These are phyloP conservation scores for Malus sylvestris DNA, from an alignment of 306 rosid species.

Conservation along the genomic window DNA sequence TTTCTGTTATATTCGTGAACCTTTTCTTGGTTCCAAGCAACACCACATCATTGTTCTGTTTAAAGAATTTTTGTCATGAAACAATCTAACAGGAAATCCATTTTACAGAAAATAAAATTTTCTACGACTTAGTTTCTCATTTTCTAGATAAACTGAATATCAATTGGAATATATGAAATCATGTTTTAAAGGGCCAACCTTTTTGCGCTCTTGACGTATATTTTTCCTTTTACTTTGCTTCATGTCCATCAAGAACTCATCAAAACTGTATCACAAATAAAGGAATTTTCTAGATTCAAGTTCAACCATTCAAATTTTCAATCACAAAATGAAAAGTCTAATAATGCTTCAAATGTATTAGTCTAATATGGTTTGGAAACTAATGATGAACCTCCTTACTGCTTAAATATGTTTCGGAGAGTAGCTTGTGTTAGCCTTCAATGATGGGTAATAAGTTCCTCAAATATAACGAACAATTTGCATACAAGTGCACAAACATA, in stretches of 20 bases:
- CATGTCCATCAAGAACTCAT: conserved; percentile 93
- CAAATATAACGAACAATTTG: background rate
- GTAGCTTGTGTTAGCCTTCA: background rate
- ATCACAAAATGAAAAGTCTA: background rate
- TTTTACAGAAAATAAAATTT: background rate
- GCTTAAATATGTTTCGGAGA: background rate
- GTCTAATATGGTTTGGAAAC: background rate
- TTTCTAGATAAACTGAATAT: background rate
- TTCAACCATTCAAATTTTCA: background rate
- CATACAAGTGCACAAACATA: background rate
- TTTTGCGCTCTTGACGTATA: conserved; percentile 93
- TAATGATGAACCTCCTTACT: background rate
- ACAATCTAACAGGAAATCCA: conserved; percentile 2
- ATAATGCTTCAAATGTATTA: background rate
- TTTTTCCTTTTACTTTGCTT: conserved; percentile 92
- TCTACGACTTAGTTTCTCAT: background rate
- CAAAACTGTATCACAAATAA: conserved; percentile 50
- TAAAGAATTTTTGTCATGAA: background rate
- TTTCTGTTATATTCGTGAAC: background rate
- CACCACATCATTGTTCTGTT: too few species aligned
- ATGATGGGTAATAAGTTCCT: background rate
- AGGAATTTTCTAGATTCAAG: background rate
- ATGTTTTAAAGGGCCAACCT: conserved; percentile 38
- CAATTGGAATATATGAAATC: conserved; percentile 2
- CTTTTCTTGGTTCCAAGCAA: background rate